A percentile compares a stretch with the other conserved stretches of the same genome.
phyloP scores from a whole-genome alignment of 306 rosid species.

The Ormosia emarginata region DNA sequence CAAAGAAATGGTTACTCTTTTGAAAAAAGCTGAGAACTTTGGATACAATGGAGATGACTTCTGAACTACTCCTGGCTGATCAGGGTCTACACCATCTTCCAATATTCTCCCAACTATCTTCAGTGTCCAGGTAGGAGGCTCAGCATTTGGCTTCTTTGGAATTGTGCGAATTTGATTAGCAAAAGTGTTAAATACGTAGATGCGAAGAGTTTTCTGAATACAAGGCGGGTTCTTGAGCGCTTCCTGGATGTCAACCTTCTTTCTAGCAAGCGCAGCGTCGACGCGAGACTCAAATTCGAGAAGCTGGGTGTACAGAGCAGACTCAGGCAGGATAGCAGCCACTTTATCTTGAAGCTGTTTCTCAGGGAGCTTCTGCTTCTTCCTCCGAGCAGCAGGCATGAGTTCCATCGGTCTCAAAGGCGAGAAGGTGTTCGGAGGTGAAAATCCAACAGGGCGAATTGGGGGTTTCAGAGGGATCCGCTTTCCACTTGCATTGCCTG shows the following conservation, averaged over 20 bases:
- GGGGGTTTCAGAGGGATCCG: slow-evolving; percentile 83
- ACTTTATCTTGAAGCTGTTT: slow-evolving; percentile 87
- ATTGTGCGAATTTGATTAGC: slow-evolving; percentile 79
- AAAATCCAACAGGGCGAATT: slow-evolving; percentile 64
- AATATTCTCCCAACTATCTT: slow-evolving; percentile 93
- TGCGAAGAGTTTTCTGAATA: slow-evolving; percentile 89
- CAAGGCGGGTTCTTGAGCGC: slow-evolving; percentile 85
- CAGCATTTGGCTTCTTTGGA: slow-evolving; percentile 83
- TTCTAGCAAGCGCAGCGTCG: slow-evolving; percentile 83
- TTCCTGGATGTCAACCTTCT: slow-evolving; percentile 97
- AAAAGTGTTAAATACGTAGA: slow-evolving; percentile 88
- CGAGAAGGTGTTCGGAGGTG: slow-evolving; percentile 54
- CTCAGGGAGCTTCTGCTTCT: slow-evolving; percentile 97
- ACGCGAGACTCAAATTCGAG: slow-evolving; percentile 95
- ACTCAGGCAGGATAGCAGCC: slow-evolving; percentile 85
- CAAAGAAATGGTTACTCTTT: slow-evolving; percentile 82
- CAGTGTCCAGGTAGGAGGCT: slow-evolving; percentile 92
- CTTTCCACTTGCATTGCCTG: slow-evolving; percentile 53
- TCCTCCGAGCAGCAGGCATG: slow-evolving; percentile 67
- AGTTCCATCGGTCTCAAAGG: slow-evolving; percentile 84
- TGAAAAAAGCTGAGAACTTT: slow-evolving; percentile 88
- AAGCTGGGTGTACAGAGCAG: slow-evolving; percentile 93
- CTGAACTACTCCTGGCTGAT: slow-evolving; percentile 86
- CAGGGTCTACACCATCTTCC: slow-evolving; percentile 97
- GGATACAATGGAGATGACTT: slow-evolving; percentile 82